Base-by-base conservation (phyloP, 148 eudicot species). In the Pharnaceum exiguum region DNA sequence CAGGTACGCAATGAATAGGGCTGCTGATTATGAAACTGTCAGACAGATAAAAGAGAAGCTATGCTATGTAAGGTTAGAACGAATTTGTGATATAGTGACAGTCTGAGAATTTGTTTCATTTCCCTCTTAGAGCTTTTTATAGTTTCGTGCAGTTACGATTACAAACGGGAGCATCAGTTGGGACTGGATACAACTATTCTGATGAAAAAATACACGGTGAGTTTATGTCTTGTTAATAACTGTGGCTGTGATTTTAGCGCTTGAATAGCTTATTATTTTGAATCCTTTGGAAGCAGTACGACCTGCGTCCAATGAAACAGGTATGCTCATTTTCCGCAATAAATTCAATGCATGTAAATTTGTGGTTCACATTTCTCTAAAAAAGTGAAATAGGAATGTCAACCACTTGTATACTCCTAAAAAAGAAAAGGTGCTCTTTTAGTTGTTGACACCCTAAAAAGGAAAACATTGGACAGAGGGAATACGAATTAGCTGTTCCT, bases 181-280 rank as follows among this genome's bases (percentile, higher is more conserved):
- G 99, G 99, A 57, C 96, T 93, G 66, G 99, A 93, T 75, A 93
- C 99, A 74, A 93, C 99, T 61, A 89, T 93, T 67, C 77, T 93
- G 47, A 85, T 93, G 63, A 93, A 88, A 78, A 93, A 89, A 46
- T 93, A 93, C 63, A 93, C 95, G 15, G 99, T 93, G 73, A 81
- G 98, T 70, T 66, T 52, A 57, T 63, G 19, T 58, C 27, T 51
- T n/a, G n/a, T 19, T 15, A 52, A 35, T 19, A 51, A 7, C 59
- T 63, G 63, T 40, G 13, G 17, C 44, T 30, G 10, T 39, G 46
- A 18, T 15, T 30, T 24, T 21, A n/a, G n/a, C 9, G 26, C 42
- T 4, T 40, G 8, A 6, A 27, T 69, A 19, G 35, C 60, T 54
- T 60, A 2, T 45, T 18, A 36, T 23, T n/a, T n/a, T n/a, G n/a